Percentiles rank a stretch among this genome's conserved stretches.
Evolutionary conservation across 2,329 filamentous ascomycete genomes (phyloP).

Genomic region (Fusarium sp.): DNA sequence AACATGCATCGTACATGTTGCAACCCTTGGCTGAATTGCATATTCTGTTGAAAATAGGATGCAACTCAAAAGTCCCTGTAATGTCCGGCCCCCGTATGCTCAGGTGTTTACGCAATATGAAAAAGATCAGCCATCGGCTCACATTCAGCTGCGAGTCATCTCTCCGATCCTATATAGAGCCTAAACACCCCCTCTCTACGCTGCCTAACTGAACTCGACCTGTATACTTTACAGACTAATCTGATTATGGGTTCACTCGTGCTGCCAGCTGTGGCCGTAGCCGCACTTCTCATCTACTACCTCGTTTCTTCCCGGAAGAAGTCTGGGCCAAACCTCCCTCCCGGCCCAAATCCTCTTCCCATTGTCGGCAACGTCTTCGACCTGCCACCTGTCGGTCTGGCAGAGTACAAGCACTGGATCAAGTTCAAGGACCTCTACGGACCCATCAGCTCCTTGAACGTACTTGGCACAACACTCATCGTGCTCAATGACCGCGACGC

Average conservation of each 20-base stretch:
- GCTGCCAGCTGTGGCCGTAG: slow-evolving; percentile 19
- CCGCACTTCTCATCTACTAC: slow-evolving; percentile 19
- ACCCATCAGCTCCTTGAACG: slow-evolving; percentile 51
- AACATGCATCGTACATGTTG: slow-evolving; percentile 8
- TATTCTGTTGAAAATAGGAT: slow-evolving; percentile 4
- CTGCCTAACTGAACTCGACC: not conserved
- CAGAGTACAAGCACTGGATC: slow-evolving; percentile 54
- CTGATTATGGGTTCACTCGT: slow-evolving; percentile 20
- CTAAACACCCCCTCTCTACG: not conserved
- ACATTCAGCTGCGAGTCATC: not conserved
- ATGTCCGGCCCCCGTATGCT: slow-evolving; percentile 5
- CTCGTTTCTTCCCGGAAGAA: slow-evolving; percentile 15
- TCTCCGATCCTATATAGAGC: slow-evolving; percentile 11
- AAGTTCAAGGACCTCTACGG: slow-evolving; percentile 53
- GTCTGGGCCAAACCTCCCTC: slow-evolving; percentile 47
- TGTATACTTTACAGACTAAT: not conserved
- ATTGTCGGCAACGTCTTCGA: slow-evolving; percentile 61
- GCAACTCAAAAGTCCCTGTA: not conserved
- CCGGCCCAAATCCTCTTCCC: slow-evolving; percentile 59
- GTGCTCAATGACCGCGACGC: slow-evolving; percentile 51
- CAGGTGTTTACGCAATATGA: slow-evolving; percentile 14
- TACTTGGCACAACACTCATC: slow-evolving; percentile 53
- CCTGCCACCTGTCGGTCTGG: slow-evolving; percentile 51
- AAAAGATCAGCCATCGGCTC: not conserved
- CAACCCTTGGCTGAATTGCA: slow-evolving; percentile 18